phyloP scores from a whole-genome alignment of 2,329 filamentous ascomycete species.

The Aspergillaceae sp. region DNA sequence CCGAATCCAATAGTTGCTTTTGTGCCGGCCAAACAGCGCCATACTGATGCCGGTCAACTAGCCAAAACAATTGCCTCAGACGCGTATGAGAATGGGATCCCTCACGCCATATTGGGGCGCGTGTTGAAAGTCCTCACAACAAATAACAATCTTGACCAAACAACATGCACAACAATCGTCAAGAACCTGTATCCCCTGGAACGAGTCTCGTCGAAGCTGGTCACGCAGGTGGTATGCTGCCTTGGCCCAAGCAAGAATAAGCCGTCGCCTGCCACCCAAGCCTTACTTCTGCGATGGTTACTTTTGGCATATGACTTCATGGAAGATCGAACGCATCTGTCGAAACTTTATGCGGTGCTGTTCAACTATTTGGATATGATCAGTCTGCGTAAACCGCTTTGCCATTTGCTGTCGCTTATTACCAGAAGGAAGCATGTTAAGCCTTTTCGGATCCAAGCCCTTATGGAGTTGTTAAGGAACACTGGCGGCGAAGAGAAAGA shows the following conservation, averaged over 20 bases:
- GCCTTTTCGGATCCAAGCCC: slow-evolving; percentile 69
- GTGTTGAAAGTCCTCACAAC: slow-evolving; percentile 60
- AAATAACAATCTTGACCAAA: slow-evolving; percentile 66
- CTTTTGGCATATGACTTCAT: slow-evolving; percentile 66
- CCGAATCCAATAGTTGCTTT: slow-evolving; percentile 22
- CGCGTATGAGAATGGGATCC: slow-evolving; percentile 61
- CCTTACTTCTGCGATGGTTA: slow-evolving; percentile 66
- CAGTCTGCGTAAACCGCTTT: slow-evolving; percentile 60
- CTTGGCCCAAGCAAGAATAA: slow-evolving; percentile 73
- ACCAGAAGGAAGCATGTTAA: slow-evolving; percentile 76
- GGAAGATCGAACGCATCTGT: slow-evolving; percentile 54
- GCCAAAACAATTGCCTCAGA: slow-evolving; percentile 55
- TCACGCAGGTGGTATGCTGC: slow-evolving; percentile 60
- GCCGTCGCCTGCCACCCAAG: slow-evolving; percentile 62
- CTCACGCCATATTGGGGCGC: slow-evolving; percentile 50
- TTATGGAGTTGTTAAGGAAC: slow-evolving; percentile 46
- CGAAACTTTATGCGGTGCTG: slow-evolving; percentile 63
- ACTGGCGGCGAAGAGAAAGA: slow-evolving; percentile 61
- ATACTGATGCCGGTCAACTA: slow-evolving; percentile 52
- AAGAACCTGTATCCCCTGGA: slow-evolving; percentile 69
- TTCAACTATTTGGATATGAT: slow-evolving; percentile 79
- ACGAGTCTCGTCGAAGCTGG: slow-evolving; percentile 50
- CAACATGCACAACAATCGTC: slow-evolving; percentile 58
- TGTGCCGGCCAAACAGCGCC: slow-evolving; percentile 56
- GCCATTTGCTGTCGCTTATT: slow-evolving; percentile 69